phyloP scores from a whole-genome alignment of 257 asterid genomes.

The Solanum tacnaense region DNA sequence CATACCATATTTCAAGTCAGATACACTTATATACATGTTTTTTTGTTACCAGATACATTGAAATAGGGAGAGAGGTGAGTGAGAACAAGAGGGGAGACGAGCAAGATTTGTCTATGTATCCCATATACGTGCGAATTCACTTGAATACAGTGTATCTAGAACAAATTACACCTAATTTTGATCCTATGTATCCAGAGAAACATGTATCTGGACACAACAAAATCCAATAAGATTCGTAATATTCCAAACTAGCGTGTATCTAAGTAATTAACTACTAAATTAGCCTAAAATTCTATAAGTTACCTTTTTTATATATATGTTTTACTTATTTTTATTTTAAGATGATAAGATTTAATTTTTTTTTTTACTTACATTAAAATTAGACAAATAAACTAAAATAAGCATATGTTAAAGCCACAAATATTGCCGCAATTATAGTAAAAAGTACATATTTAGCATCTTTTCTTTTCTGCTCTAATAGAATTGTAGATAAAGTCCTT shows the following conservation, averaged over 20 bases:
- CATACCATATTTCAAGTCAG: neutral
- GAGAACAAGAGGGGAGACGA: neutral
- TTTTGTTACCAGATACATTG: neutral
- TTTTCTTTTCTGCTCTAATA: neutral
- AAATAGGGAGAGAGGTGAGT: neutral
- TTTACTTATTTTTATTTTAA: neutral
- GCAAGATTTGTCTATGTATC: too few relatives aligned
- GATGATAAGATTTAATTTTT: too few relatives aligned
- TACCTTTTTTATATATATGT: too few relatives aligned
- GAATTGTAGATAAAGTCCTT: neutral
- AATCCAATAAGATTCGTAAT: too few relatives aligned
- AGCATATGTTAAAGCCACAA: neutral
- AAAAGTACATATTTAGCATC: neutral
- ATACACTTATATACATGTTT: too few relatives aligned
- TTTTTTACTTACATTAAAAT: too few relatives aligned
- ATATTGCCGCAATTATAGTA: constrained; percentile 17
- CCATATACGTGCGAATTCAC: too few relatives aligned
- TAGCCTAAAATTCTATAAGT: too few relatives aligned
- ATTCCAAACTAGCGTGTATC: neutral
- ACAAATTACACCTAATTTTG: too few relatives aligned
- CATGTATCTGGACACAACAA: neutral
- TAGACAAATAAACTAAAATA: too few relatives aligned
- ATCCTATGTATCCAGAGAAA: too few relatives aligned
- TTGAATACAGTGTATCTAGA: neutral
- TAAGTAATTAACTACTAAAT: neutral